Evolutionary conservation across 768 basidiomycete genomes (phyloP).

Genomic region (Tulasnella sp.): DNA sequence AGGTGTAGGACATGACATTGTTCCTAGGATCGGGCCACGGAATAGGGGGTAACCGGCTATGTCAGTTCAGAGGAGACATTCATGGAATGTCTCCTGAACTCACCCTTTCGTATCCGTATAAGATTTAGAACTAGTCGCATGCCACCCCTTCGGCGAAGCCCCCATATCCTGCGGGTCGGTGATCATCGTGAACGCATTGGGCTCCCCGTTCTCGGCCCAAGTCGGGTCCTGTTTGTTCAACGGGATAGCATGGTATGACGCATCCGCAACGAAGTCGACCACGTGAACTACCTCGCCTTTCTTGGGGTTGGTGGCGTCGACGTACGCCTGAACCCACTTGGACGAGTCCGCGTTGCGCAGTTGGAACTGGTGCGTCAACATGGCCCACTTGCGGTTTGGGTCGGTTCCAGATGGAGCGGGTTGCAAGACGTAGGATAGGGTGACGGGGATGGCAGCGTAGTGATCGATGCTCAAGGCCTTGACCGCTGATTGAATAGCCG

Average conservation of each 20-base stretch:
- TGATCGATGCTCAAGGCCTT: neutral
- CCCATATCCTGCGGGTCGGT: slow-evolving; percentile 44
- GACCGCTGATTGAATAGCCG: neutral
- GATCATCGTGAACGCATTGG: slow-evolving; percentile 46
- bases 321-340: slow-evolving; percentile 1
- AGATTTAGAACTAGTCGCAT: slow-evolving; percentile 50
- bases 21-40: too few species aligned
- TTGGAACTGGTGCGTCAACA: neutral
- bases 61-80: too few species aligned
- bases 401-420: neutral
- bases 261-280: slow-evolving; percentile 56
- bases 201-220: slow-evolving; percentile 29
- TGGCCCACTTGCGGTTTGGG: neutral
- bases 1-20: neutral
- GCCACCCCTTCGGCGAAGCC: slow-evolving; percentile 61
- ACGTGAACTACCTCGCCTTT: slow-evolving; percentile 43
- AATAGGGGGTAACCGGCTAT: too few species aligned
- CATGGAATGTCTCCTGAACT: too few species aligned
- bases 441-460: neutral
- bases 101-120: slow-evolving; percentile 35
- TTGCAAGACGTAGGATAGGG: neutral
- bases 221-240: slow-evolving; percentile 44
- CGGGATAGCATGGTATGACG: slow-evolving; percentile 40
- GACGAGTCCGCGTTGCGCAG: neutral
- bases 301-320: neutral